phyloP scores from a whole-genome alignment of 306 rosid species.

The Parietaria judaica region DNA sequence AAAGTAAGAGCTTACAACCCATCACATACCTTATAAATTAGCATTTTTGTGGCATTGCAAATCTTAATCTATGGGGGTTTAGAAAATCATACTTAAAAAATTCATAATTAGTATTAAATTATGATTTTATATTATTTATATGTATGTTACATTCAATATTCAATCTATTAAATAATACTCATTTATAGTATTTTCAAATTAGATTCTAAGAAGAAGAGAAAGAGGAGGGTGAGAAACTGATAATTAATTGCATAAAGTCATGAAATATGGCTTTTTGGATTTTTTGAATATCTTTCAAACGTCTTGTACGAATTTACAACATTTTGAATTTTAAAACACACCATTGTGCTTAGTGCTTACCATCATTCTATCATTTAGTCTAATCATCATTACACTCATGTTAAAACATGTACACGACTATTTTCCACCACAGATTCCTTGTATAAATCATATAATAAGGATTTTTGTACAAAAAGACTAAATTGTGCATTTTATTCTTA shows the following conservation, averaged over 20 bases:
- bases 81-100: no score
- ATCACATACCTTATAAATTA: neutral
- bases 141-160: no score
- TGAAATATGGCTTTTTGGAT: neutral
- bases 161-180: no score
- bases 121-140: no score
- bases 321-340: neutral
- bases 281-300: no score
- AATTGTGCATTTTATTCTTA: neutral
- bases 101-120: no score
- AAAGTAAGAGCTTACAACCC: neutral
- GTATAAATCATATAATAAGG: neutral
- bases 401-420: neutral
- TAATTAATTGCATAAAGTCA: slow-evolving; percentile 10
- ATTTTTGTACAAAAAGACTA: neutral
- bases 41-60: neutral
- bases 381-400: slow-evolving; percentile 6
- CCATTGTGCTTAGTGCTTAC: slow-evolving; percentile 16
- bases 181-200: no score
- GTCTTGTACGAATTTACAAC: no score
- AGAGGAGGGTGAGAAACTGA: no score
- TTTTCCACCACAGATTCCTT: slow-evolving; percentile 3
- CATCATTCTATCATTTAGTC: slow-evolving; percentile 3
- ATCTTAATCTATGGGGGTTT: neutral
- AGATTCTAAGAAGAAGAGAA: neutral